Base-by-base conservation (phyloP, 2,329 filamentous ascomycete genomes). In the Pestalotiopsis sp. region DNA sequence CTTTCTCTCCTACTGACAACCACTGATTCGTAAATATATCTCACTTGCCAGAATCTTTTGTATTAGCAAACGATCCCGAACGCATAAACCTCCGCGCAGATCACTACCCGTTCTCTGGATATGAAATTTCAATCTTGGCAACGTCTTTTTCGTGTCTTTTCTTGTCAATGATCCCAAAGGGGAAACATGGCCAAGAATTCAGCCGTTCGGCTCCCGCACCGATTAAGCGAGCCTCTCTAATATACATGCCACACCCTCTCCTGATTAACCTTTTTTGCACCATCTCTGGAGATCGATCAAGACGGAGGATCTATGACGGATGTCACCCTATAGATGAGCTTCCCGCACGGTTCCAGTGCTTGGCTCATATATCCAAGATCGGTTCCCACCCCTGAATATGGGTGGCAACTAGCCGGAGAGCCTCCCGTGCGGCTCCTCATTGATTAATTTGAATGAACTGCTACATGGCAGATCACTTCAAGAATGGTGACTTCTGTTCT, bases 391-490 rank as follows among this genome's bases (percentile, higher is more conserved):
- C 36, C 12, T 36, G 36, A 25, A 25, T 14, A 52, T 25, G 6
- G 40, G 11, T 52, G 45, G 45, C 9, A 52, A 52, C n/a, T n/a
- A 49, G 20, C 38, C 61, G 40, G 40, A 31, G 40, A 40, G 36
- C 36, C 20, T 38, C 61, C 61, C 38, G 40, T 64, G 61, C 61
- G 61, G 61, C 61, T 64, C 61, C 7, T 36, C 6, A 36, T 36
- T 36, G 23, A 49, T 40, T 17, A 31, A 41, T 27, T 31, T 23
- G 38, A 45, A 14, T n/a, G 23, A 20, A 31, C 6, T 59, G 27
- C 25, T 17, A 13, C n/a, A 13, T 49, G 36, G n/a, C 4, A 38
- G 23, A 64, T 38, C 36, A 36, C 6, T 36, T 36, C 31, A 13
- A 64, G 23, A 5, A 52, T 38, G 36, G 20, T 45, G 61, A 36